Evolutionary conservation across 2,329 filamentous ascomycete species (phyloP).

Genomic region (Calonectria leucothoes): DNA sequence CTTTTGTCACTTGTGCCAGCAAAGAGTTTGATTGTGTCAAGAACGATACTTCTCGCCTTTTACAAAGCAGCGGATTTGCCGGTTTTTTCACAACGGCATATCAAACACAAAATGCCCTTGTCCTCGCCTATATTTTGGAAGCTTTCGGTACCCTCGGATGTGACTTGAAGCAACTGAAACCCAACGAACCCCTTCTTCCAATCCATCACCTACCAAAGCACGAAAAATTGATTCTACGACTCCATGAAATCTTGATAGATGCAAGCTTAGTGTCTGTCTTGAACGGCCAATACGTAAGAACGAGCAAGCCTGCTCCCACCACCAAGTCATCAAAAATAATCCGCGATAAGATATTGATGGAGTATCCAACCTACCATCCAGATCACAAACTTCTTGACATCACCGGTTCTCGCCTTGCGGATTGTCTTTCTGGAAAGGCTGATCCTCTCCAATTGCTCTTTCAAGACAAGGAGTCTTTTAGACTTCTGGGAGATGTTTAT

Average conservation of each 20-base stretch:
- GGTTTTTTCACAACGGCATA: background rate
- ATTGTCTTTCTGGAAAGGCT: constrained; percentile 48
- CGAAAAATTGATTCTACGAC: background rate
- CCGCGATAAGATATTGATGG: background rate
- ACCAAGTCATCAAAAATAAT: background rate
- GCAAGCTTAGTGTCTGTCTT: background rate
- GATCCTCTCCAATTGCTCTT: constrained; percentile 56
- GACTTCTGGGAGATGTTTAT: constrained; percentile 51
- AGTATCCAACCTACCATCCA: background rate
- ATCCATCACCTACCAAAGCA: background rate
- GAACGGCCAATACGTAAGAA: background rate
- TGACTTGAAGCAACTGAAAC: background rate
- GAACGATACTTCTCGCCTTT: background rate
- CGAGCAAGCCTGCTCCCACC: background rate
- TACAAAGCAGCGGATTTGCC: background rate
- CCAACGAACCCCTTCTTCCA: background rate
- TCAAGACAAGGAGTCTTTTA: constrained; percentile 37
- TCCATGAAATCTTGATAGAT: background rate
- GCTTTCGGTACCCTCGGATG: background rate
- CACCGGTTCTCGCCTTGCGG: constrained; percentile 48
- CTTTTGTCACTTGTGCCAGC: background rate
- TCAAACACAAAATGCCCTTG: background rate
- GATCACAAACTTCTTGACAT: background rate
- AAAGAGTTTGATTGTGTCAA: background rate
- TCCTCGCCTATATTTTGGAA: background rate